These are phyloP conservation scores for Rubus parviflorus DNA, from an alignment of 306 rosid genomes.

Conservation along the genomic window DNA sequence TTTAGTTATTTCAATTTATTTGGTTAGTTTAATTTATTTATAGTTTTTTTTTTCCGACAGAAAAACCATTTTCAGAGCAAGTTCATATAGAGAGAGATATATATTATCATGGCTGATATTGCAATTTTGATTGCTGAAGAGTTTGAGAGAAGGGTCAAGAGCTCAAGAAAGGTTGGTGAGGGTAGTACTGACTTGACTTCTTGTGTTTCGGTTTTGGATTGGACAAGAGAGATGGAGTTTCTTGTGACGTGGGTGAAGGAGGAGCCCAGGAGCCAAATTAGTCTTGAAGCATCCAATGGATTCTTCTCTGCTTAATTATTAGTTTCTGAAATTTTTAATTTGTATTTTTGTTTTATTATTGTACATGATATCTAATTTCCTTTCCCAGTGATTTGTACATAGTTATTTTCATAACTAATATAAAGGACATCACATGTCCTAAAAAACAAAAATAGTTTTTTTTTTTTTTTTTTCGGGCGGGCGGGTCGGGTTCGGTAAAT, in stretches of 20 bases:
- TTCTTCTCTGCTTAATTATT: constrained; percentile 76
- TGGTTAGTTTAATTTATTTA: no score
- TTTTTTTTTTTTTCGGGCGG: no score
- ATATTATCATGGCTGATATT: constrained; percentile 63
- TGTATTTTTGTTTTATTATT: not conserved
- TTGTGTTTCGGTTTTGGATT: constrained; percentile 31
- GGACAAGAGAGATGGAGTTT: constrained; percentile 3
- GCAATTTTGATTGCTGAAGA: constrained; percentile 88
- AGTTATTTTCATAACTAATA: not conserved
- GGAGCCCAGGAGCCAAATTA: constrained; percentile 65
- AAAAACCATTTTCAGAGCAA: not conserved
- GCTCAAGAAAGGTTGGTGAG: constrained; percentile 21
- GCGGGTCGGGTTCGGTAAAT: no score
- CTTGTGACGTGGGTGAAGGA: constrained; percentile 38
- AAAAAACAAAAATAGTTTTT: no score
- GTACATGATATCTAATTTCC: not conserved
- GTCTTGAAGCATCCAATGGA: constrained; percentile 62
- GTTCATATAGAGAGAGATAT: not conserved
- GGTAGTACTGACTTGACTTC: constrained; percentile 26
- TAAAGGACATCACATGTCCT: no score
- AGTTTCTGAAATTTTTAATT: not conserved
- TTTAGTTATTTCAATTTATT: no score
- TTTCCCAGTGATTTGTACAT: not conserved
- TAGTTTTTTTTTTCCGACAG: no score
- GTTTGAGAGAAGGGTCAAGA: constrained; percentile 64